phyloP scores from a whole-genome alignment of 1,284 basidiomycete species.

The Apiotrichum laibachii region DNA sequence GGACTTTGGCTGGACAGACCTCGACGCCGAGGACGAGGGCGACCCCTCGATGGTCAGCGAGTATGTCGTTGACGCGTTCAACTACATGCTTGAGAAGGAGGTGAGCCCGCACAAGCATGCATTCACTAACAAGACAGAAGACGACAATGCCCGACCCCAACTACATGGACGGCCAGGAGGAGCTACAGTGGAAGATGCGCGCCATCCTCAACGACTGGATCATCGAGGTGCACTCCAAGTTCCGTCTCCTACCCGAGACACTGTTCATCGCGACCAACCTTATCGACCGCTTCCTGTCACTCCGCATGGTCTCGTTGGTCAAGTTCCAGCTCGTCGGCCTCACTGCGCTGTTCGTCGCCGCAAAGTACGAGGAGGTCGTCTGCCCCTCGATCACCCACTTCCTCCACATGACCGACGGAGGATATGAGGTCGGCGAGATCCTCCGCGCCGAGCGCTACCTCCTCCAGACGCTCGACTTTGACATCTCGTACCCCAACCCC shows the following conservation, averaged over 20 bases:
- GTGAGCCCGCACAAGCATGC: conserved; percentile 57
- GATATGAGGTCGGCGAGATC: conserved; percentile 83
- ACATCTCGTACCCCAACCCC: conserved; percentile 87
- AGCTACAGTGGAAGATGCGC: conserved; percentile 91
- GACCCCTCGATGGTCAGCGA: conserved; percentile 97
- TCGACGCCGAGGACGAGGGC: conserved; percentile 89
- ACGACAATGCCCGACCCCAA: conserved; percentile 78
- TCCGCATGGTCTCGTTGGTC: conserved; percentile 81
- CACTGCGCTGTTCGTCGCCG: conserved; percentile 87
- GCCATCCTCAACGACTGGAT: conserved; percentile 96
- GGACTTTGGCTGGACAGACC: conserved; percentile 69
- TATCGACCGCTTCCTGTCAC: conserved; percentile 92
- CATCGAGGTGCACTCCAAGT: conserved; percentile 91
- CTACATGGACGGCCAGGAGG: conserved; percentile 88
- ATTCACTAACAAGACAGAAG: conserved; percentile 55
- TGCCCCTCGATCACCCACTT: conserved; percentile 87
- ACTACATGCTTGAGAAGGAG: conserved; percentile 76
- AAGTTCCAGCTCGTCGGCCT: conserved; percentile 95
- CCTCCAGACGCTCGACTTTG: conserved; percentile 86
- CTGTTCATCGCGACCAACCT: conserved; percentile 93
- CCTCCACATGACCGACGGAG: conserved; percentile 80
- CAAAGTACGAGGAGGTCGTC: conserved; percentile 95
- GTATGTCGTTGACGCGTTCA: conserved; percentile 91
- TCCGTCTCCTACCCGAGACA: conserved; percentile 91
- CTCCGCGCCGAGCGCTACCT: conserved; percentile 92